Percentiles rank a stretch among this genome's conserved stretches.
Evolutionary conservation across 352 stramenopile genomes (phyloP).

Genomic region (Phytophthora sojae): DNA sequence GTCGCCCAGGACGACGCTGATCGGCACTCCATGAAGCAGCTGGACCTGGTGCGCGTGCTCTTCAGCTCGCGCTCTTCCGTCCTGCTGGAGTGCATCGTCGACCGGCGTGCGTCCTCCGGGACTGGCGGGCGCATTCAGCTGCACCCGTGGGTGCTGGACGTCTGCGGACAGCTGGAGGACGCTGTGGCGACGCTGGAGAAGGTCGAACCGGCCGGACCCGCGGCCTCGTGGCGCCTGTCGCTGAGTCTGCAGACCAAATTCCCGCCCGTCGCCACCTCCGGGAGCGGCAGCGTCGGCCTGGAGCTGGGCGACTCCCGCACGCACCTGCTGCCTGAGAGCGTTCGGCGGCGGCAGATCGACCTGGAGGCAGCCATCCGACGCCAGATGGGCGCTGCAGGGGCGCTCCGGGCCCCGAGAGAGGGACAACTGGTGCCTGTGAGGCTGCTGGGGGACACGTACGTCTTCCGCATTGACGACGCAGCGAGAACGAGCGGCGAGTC

Average conservation of each 20-base stretch:
- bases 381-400: slow-evolving; percentile 41
- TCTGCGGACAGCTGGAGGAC: slow-evolving; percentile 27
- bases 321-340: slow-evolving; percentile 49
- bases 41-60: slow-evolving; percentile 26
- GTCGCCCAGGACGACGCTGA: slow-evolving; percentile 43
- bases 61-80: slow-evolving; percentile 1
- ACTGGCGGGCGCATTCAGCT: slow-evolving; percentile 46
- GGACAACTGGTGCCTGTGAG: slow-evolving; percentile 52
- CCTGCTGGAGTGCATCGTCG: slow-evolving; percentile 51
- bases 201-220: neutral
- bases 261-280: slow-evolving; percentile 23
- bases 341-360: slow-evolving; percentile 45
- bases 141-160: slow-evolving; percentile 59
- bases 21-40: slow-evolving; percentile 24
- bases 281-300: slow-evolving; percentile 1
- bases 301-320: slow-evolving; percentile 16
- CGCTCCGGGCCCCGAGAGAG: slow-evolving; percentile 14
- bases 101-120: slow-evolving; percentile 11
- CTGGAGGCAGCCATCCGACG: slow-evolving; percentile 41
- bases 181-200: slow-evolving; percentile 30
- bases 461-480: slow-evolving; percentile 49
- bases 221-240: slow-evolving; percentile 22
- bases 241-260: slow-evolving; percentile 51
- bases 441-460: slow-evolving; percentile 59
- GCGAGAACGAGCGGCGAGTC: neutral